Evolutionary conservation across 371 early-diverging fungal species (phyloP).

Genomic region (Mycotypha africana): DNA sequence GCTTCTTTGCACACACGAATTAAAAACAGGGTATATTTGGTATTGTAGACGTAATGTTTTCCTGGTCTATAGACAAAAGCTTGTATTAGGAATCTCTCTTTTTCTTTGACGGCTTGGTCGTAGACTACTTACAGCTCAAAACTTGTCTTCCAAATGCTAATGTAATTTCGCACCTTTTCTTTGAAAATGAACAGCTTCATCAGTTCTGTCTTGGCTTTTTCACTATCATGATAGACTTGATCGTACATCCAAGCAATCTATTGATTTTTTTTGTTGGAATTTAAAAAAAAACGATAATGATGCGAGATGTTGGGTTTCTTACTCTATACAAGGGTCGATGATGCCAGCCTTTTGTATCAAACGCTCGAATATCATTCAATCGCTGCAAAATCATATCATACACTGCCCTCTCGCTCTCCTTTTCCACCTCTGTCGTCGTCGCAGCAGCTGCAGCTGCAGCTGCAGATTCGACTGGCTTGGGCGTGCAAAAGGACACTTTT

Average conservation of each 20-base stretch:
- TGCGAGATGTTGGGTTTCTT: conserved; percentile 6
- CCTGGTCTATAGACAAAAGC: conserved; percentile 36
- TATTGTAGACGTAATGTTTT: conserved; percentile 64
- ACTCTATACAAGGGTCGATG: conserved; percentile 66
- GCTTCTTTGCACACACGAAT: conserved; percentile 50
- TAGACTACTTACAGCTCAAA: conserved; percentile 54
- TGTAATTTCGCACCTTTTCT: conserved; percentile 42
- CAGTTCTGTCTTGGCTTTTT: conserved; percentile 55
- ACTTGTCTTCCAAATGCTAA: conserved; percentile 66
- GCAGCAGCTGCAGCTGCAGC: not conserved
- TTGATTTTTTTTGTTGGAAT: no score
- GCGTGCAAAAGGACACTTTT: not conserved
- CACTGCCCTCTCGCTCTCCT: conserved; percentile 16
- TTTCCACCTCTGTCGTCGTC: not conserved
- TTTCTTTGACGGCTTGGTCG: no score
- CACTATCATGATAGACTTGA: conserved; percentile 45
- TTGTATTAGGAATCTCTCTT: not conserved
- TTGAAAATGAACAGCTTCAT: conserved; percentile 53
- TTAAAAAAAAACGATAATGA: no score
- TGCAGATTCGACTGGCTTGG: not conserved
- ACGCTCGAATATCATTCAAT: conserved; percentile 37
- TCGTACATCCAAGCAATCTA: conserved; percentile 64
- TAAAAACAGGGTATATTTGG: conserved; percentile 57
- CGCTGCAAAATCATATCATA: conserved; percentile 43
- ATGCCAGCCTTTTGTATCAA: conserved; percentile 62